Evolutionary conservation across 192 early-diverging fungal species (phyloP).

Genomic region (Linnemannia exigua): DNA sequence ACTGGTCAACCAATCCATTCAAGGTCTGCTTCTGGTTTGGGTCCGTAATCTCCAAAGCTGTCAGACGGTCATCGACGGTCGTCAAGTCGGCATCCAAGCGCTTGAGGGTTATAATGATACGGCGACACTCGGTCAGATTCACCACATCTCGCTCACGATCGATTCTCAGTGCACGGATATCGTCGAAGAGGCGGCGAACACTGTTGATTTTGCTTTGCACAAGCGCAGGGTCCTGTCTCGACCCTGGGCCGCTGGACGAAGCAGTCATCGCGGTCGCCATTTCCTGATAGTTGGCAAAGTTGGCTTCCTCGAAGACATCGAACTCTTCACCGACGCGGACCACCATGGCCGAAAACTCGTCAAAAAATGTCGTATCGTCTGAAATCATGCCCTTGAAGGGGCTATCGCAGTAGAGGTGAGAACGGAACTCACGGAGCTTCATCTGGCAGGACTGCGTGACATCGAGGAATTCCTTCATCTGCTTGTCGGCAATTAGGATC

Average conservation of each 20-base stretch:
- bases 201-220: slow-evolving; percentile 30
- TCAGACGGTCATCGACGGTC: slow-evolving; percentile 1
- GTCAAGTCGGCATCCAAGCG: slow-evolving; percentile 4
- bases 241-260: slow-evolving; percentile 12
- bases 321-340: slow-evolving; percentile 19
- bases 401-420: slow-evolving; percentile 26
- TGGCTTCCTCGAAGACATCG: slow-evolving; percentile 27
- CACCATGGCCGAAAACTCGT: slow-evolving; percentile 26
- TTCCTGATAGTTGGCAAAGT: slow-evolving; percentile 12
- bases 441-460: slow-evolving; percentile 28
- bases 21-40: slow-evolving; percentile 14
- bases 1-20: slow-evolving; percentile 21
- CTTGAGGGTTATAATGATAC: slow-evolving; percentile 5
- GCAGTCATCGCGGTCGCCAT: slow-evolving; percentile 3
- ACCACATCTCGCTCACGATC: slow-evolving; percentile 51
- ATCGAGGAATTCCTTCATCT: slow-evolving; percentile 40
- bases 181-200: slow-evolving; percentile 27
- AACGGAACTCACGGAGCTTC: slow-evolving; percentile 36
- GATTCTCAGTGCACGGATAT: slow-evolving; percentile 25
- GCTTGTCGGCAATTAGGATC: slow-evolving; percentile 32
- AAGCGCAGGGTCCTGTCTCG: slow-evolving; percentile 25
- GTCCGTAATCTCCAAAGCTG: slow-evolving; percentile 28
- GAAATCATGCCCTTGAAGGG: slow-evolving; percentile 27
- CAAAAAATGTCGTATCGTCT: slow-evolving; percentile 28
- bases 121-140: slow-evolving; percentile 41